Evolutionary conservation across 345 rosid genomes (phyloP).

Genomic region (Populus tremula): DNA sequence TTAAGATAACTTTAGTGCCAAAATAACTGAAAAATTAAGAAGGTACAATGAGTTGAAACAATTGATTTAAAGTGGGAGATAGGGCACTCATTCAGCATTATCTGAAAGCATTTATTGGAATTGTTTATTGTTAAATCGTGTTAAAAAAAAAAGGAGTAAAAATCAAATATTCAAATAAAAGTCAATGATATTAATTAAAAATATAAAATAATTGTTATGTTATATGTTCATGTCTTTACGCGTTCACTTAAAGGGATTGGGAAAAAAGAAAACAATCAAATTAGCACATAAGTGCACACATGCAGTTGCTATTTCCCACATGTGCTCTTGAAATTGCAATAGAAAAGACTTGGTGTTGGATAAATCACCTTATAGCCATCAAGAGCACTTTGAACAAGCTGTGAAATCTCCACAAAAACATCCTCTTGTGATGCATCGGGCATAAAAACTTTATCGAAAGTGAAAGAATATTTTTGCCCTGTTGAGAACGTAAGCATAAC

Average conservation of each 20-base stretch:
- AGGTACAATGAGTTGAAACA: neutral
- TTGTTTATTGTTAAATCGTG: too few species aligned
- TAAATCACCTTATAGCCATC: conserved; percentile 91
- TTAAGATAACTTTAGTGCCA: neutral
- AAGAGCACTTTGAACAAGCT: conserved; percentile 97
- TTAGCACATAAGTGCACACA: neutral
- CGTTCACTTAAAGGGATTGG: neutral
- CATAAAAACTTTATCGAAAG: conserved; percentile 79
- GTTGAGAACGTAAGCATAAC: conserved; percentile 18
- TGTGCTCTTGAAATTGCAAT: neutral
- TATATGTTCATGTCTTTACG: too few species aligned
- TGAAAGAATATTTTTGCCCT: conserved; percentile 87
- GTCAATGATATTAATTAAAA: too few species aligned
- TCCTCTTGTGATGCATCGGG: conserved; percentile 77
- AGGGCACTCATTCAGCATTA: too few species aligned
- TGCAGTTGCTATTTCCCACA: neutral
- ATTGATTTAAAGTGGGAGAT: neutral
- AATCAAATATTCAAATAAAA: too few species aligned
- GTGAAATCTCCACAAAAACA: conserved; percentile 88
- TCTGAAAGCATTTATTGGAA: too few species aligned
- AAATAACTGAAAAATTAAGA: neutral
- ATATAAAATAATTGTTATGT: too few species aligned
- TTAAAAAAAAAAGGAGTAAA: too few species aligned
- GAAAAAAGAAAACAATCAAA: neutral
- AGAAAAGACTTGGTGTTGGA: neutral